A percentile compares a stretch with the other conserved stretches of the same genome.
Conservation (phyloP, 192 early-diverging fungal genomes). For the Entomortierella lignicola region DNA sequence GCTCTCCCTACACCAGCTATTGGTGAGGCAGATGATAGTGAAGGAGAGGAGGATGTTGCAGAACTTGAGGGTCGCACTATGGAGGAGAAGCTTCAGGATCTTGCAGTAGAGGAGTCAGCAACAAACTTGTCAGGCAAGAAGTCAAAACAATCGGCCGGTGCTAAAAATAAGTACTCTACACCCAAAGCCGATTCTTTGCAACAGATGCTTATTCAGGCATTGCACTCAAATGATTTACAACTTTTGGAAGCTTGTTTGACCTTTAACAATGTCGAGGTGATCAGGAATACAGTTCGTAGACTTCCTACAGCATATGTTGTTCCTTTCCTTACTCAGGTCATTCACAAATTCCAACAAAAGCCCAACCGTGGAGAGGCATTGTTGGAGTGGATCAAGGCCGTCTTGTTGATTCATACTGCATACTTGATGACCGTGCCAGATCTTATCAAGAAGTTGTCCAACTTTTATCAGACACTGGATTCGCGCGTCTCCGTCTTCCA, state of each 20-base stretch:
- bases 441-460: conserved; percentile 59
- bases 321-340: conserved; percentile 60
- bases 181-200: conserved; percentile 63
- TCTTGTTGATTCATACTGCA: conserved; percentile 61
- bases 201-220: conserved; percentile 64
- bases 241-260: conserved; percentile 61
- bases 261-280: conserved; percentile 57
- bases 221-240: conserved; percentile 63
- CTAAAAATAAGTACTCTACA: conserved; percentile 38
- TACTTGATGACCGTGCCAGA: conserved; percentile 70
- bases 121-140: conserved; percentile 29
- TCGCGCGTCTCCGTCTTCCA: conserved; percentile 57
- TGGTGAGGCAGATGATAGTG: conserved; percentile 13
- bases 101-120: conserved; percentile 53
- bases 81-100: conserved; percentile 57
- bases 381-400: conserved; percentile 65
- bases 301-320: conserved; percentile 63
- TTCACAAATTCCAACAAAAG: conserved; percentile 61
- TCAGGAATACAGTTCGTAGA: conserved; percentile 61
- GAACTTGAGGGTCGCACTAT: conserved; percentile 49
- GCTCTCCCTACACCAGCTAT: conserved; percentile 45
- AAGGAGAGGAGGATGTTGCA: conserved; percentile 23
- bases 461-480: conserved; percentile 64
- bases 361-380: conserved; percentile 57
- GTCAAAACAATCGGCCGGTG: conserved; percentile 25